Evolutionary conservation across 768 basidiomycete species (phyloP), one percentile per base, ranked within the genome.

Genomic region (Auriscalpium vulgare): DNA sequence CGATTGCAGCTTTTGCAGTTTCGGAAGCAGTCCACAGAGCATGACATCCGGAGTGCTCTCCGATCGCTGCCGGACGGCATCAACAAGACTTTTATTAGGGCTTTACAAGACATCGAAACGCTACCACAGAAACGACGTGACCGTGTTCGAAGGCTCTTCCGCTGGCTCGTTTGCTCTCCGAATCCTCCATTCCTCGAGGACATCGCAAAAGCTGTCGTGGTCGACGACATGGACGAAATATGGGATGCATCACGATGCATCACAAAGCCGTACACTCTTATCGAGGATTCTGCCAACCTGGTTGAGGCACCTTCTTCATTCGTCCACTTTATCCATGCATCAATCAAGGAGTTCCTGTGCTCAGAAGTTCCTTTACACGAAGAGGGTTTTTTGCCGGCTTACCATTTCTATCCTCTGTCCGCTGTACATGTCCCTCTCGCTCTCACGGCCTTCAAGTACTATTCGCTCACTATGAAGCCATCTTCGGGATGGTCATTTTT

Each of bases 201-300:
- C 17, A 47, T 55, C n/a, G 47, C 40, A 14, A 37, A 55, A 7
- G 54, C 48, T 10, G 48, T 55, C 11, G 48, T 11, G 9, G 35
- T 55, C 34, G 47, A 50, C 6, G 48, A 55, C 19, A 55, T 55
- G 54, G 14, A 13, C 17, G 11, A 45, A 40, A 11, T 7, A 29
- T 29, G 54, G 54, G 54, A 55, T 19, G 16, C 6, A 7, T 50
- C 38, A 11, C 48, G 48, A 50, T 55, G 54, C 34, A 13, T 55
- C 37, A 55, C 23, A 4, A 19, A 34, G 19, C 54, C 54, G 1
- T 21, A 21, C 19, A 50, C 10, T 50, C 16, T 55, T 37, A 55
- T 55, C 16, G 54, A 55, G 40, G 54, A 55, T 49, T 55, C 46
- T 34, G 47, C 48, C 16, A 23, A 50, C 19, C 54, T 55, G n/a